Evolutionary conservation across 495 filamentous ascomycete species (phyloP).

Genomic region (Penicillium maclennaniae): DNA sequence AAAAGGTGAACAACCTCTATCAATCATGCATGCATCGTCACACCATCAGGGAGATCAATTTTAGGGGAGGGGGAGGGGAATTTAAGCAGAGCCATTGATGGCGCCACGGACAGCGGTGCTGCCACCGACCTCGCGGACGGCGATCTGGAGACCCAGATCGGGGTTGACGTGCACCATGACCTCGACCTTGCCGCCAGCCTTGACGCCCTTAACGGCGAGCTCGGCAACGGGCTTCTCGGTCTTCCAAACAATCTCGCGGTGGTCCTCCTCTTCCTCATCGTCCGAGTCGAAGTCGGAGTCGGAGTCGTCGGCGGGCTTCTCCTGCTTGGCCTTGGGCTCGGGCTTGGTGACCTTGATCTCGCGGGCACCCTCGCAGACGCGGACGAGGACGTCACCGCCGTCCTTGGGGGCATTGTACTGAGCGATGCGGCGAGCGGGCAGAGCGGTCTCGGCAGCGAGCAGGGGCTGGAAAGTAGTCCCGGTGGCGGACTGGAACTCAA

Average conservation of each 20-base stretch:
- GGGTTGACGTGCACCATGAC: conserved; percentile 80
- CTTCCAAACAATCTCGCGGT: conserved; percentile 89
- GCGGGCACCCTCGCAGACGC: conserved; percentile 77
- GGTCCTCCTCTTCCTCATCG: conserved; percentile 76
- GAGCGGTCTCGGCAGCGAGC: conserved; percentile 78
- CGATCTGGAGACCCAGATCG: conserved; percentile 73
- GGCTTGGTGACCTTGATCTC: conserved; percentile 89
- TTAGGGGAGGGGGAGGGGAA: conserved; percentile 10
- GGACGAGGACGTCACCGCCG: conserved; percentile 82
- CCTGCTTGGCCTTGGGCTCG: conserved; percentile 68
- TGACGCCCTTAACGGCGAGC: conserved; percentile 73
- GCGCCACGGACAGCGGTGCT: conserved; percentile 79
- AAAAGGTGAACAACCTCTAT: conserved; percentile 27
- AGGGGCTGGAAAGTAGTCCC: conserved; percentile 69
- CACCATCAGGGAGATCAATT: conserved; percentile 29
- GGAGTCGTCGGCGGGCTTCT: conserved; percentile 57
- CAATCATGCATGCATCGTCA: conserved; percentile 35
- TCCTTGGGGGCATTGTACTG: conserved; percentile 67
- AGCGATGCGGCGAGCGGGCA: conserved; percentile 79
- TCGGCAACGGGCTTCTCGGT: conserved; percentile 80
- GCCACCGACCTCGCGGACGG: conserved; percentile 78
- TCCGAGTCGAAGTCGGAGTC: conserved; percentile 62
- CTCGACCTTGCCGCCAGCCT: conserved; percentile 89
- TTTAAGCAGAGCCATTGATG: conserved; percentile 47
- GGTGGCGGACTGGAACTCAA: conserved; percentile 66